Evolutionary conservation across 805 yeast species (phyloP), one percentile per base, ranked within the genome.

Genomic region (Osmozyma mogii): DNA sequence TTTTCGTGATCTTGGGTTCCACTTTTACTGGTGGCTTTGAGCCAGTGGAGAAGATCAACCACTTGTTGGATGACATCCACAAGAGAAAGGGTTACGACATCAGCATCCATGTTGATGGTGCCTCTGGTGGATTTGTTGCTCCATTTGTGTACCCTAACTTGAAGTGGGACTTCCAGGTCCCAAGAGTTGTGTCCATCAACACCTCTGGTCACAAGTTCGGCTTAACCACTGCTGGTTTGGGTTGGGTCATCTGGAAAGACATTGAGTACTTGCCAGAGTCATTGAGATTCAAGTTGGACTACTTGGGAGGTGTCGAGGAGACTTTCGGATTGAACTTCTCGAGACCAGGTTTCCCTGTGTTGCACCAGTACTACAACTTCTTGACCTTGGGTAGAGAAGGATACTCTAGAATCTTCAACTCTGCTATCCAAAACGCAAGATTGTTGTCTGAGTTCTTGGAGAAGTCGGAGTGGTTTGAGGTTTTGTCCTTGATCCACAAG

Each of bases 191-290:
- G 38, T 77, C 88, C 17, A 85, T 87, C 58, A 88, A 85, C 61
- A 73, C 94, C 8, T 82, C 94, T 1, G 95, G 96, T 35, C 96
- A 87, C 61, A 87, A 87, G 59, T 87, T 83, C 57, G 96, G 96
- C 20, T 64, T 87, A 28, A 81, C 88, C 17, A 75, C 94, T 15
- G 94, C 89, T 8, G 96, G 96, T 24, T 68, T 84, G 30, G 96
- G 96, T 31, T 87, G 95, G 95, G 75, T 87, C 37, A 58, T 87
- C 31, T 88, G 94, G 85, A 75, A 78, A 51, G 75, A 76, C 50
- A 62, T 65, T 24, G 43, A 59, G 23, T 69, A 67, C 47, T 65
- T 87, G 38, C 92, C 96, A 15, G 66, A 75, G 34, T 75, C 73
- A 37, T 65, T 87, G 39, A 70, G 79, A 45, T 87, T 87, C 59